Percentiles rank a stretch among this genome's conserved stretches.
Evolutionary conservation across 73 alveolate genomes (phyloP).

Genomic region (Paramecium octaurelia): DNA sequence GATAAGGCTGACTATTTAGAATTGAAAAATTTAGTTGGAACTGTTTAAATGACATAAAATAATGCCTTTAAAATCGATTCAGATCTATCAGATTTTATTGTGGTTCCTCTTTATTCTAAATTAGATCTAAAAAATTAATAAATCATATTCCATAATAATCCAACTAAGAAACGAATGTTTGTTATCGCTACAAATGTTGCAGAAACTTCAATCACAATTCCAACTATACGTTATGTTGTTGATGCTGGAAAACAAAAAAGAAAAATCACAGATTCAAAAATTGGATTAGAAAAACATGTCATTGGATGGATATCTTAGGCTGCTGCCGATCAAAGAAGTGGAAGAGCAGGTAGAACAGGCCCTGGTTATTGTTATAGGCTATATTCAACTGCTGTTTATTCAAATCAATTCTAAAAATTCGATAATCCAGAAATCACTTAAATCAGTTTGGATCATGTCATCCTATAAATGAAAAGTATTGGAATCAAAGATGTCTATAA

Average conservation of each 20-base stretch:
- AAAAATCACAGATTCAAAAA: constrained; percentile 82
- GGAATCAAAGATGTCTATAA: constrained; percentile 87
- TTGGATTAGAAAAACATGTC: constrained; percentile 79
- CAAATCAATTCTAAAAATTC: constrained; percentile 77
- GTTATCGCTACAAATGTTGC: constrained; percentile 97
- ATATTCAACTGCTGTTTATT: constrained; percentile 91
- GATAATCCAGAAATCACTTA: constrained; percentile 93
- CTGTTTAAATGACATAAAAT: constrained; percentile 68
- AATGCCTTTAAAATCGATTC: constrained; percentile 38
- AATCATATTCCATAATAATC: constrained; percentile 82
- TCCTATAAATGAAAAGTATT: constrained; percentile 88
- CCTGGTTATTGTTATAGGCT: constrained; percentile 98
- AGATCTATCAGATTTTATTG: constrained; percentile 29
- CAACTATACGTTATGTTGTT: constrained; percentile 91
- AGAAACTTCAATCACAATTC: constrained; percentile 98
- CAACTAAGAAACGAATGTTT: constrained; percentile 82
- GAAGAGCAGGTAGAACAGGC: constrained; percentile 99
- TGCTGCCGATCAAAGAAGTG: constrained; percentile 95
- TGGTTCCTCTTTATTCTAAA: constrained; percentile 83
- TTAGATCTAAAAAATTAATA: constrained; percentile 83
- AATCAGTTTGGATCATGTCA: constrained; percentile 85
- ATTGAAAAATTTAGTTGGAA: constrained; percentile 62
- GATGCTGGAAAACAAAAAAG: constrained; percentile 96
- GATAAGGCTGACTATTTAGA: constrained; percentile 53
- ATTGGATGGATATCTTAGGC: constrained; percentile 94